Evolutionary conservation across 345 rosid species (phyloP).

Genomic region (Nasturtium officinale): DNA sequence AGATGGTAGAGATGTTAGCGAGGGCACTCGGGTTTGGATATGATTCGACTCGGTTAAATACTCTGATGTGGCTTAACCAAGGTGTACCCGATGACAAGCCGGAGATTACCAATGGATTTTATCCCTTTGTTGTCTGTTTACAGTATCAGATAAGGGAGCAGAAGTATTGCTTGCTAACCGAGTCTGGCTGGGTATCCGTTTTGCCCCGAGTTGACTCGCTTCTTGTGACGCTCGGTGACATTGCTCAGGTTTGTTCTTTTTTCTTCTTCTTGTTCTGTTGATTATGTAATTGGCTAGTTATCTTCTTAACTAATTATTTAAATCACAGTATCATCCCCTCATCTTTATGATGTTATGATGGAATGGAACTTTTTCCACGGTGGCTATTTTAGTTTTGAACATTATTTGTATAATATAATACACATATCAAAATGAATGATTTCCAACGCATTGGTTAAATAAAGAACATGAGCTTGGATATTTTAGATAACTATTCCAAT

Average conservation of each 20-base stretch:
- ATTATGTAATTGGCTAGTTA: not conserved
- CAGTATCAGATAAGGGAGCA: constrained; percentile 60
- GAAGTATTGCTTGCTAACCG: constrained; percentile 52
- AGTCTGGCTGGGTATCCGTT: constrained; percentile 63
- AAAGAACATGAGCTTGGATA: no score
- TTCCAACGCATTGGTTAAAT: constrained; percentile 9
- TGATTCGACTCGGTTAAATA: constrained; percentile 54
- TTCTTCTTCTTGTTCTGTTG: not conserved
- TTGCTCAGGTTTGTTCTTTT: constrained; percentile 67
- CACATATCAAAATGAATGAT: constrained; percentile 8
- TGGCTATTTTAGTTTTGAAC: not conserved
- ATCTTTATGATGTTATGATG: no score
- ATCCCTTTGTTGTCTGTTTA: constrained; percentile 72
- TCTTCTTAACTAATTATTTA: not conserved
- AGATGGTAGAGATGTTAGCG: constrained; percentile 52
- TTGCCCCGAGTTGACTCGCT: constrained; percentile 61
- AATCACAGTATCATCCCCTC: constrained; percentile 20
- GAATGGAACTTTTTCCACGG: not conserved
- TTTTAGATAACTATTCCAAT: not conserved
- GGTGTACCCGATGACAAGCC: constrained; percentile 39
- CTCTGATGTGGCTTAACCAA: constrained; percentile 60
- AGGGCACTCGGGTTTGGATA: constrained; percentile 47
- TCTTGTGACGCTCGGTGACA: constrained; percentile 70
- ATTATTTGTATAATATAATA: not conserved
- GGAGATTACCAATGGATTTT: constrained; percentile 56